Base-by-base conservation (phyloP, 805 yeast species). In the Wickerhamiella kurtzmanii region DNA sequence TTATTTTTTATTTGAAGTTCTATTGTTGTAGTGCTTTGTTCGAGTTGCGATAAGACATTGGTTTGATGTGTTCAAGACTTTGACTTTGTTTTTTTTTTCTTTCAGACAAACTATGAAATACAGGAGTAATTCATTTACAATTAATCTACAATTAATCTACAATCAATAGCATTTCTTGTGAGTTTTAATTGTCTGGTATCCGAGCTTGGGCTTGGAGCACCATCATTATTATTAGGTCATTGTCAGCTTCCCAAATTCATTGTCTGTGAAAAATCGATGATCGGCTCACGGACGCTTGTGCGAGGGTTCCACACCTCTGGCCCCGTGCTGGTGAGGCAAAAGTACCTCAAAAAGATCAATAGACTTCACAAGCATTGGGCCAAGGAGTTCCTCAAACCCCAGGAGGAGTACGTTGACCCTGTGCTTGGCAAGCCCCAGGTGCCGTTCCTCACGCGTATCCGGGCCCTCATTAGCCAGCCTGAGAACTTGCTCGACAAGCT, bases 381-480 rank as follows among this genome's bases (percentile, higher is more conserved):
- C 5, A 51, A 56, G 47, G 57, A 56, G 48, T 44, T 56, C 49
- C 50, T 56, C 48, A 44, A 44, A 18, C 50, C 50, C 5, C 47
- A 53, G 41, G 53, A 57, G n/a, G 60, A 50, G 40, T 54, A 65
- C 46, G 73, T 82, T 25, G 96, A 88, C 64, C 96, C 96, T 1
- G 94, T 88, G 3, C 71, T 87, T 46, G 96, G 96, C 8, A 72
- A 71, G 47, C 64, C 76, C 3, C 66, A 73, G 44, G 78, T 78
- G 49, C 78, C 82, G 6, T 87, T 88, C 57, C 65, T 87, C 41
- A 64, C 65, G 41, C 75, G 95, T 64, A 67, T 87, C 46, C 69
- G 71, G 50, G 76, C 84, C 35, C 81, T 80, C 52, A 64, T 81
- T 41, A 69, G 71, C 40, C 92, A 84, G 60, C 81, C 82, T 15